Percentiles rank a stretch among this genome's conserved stretches.
Conservation (phyloP, 2,329 filamentous ascomycete species). For the Trichoderma arundinaceum region DNA sequence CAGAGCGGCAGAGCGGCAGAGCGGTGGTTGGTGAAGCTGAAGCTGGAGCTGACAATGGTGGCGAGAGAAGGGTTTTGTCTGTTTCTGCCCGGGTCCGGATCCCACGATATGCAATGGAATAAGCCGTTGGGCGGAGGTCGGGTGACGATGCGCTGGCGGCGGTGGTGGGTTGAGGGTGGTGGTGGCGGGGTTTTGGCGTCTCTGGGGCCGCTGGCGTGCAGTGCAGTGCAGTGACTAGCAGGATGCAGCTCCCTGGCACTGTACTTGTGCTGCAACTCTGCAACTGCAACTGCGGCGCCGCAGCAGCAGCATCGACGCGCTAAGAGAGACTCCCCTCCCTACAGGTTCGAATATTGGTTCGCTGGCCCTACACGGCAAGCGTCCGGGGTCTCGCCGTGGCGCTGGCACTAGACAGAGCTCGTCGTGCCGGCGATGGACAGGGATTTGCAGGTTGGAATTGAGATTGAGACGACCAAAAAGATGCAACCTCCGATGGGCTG, state of each 20-base stretch:
- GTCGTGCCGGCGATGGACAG: no score
- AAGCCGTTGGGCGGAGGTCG: constrained; percentile 24
- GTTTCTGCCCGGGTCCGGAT: background rate
- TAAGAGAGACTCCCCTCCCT: no score
- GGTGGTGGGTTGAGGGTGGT: constrained; percentile 20
- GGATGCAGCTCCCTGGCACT: no score
- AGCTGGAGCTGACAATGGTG: constrained; percentile 16
- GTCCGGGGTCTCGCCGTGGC: no score
- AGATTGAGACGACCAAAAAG: constrained; percentile 17
- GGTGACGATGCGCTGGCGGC: constrained; percentile 29
- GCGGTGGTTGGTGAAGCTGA: constrained; percentile 9
- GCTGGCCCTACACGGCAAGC: no score
- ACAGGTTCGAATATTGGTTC: no score
- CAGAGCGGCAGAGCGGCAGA: background rate
- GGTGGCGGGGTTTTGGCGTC: constrained; percentile 25
- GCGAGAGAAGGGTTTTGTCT: constrained; percentile 18
- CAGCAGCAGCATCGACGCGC: no score
- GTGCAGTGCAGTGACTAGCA: no score
- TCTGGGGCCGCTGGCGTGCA: background rate
- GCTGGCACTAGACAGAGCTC: no score
- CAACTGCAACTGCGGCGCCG: no score
- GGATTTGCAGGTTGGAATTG: background rate
- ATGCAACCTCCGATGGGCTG: constrained; percentile 12
- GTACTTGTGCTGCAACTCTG: no score
- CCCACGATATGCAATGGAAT: background rate